phyloP scores from a whole-genome alignment of 768 basidiomycete species.

The Lactarius evosmus region DNA sequence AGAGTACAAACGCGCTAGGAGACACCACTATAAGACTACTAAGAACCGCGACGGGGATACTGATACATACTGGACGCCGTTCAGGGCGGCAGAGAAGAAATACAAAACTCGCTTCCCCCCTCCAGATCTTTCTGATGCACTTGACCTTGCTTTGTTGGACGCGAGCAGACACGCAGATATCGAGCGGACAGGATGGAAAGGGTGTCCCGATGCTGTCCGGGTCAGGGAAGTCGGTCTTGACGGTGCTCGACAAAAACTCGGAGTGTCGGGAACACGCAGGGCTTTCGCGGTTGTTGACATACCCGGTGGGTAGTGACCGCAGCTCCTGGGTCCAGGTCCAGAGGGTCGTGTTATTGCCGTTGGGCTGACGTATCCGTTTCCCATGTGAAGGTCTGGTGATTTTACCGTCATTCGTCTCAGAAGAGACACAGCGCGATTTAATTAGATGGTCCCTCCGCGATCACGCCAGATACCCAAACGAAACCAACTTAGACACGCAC shows the following conservation, averaged over 20 bases:
- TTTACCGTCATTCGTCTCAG: conserved; percentile 69
- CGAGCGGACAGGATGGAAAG: conserved; percentile 46
- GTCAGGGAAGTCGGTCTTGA: conserved; percentile 36
- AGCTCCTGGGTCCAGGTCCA: conserved; percentile 24
- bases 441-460: conserved; percentile 69
- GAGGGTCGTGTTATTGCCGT: conserved; percentile 7
- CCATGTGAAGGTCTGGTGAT: conserved; percentile 71
- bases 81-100: conserved; percentile 73
- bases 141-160: conserved; percentile 61
- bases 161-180: conserved; percentile 42
- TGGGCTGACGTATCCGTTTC: background rate
- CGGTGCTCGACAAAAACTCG: conserved; percentile 5
- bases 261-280: conserved; percentile 26
- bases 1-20: conserved; percentile 58
- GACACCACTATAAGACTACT: conserved; percentile 58
- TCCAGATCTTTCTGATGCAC: conserved; percentile 62
- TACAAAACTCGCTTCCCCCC: conserved; percentile 80
- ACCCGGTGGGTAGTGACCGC: conserved; percentile 38
- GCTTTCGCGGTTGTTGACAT: conserved; percentile 51
- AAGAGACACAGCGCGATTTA: conserved; percentile 61
- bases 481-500: conserved; percentile 87
- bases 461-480: conserved; percentile 77
- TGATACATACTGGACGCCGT: conserved; percentile 66
- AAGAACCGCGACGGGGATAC: conserved; percentile 46
- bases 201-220: conserved; percentile 40